A percentile compares a stretch with the other conserved stretches of the same genome.
Conservation (phyloP, 805 yeast genomes). For the Suhomyces xylopsoci region DNA sequence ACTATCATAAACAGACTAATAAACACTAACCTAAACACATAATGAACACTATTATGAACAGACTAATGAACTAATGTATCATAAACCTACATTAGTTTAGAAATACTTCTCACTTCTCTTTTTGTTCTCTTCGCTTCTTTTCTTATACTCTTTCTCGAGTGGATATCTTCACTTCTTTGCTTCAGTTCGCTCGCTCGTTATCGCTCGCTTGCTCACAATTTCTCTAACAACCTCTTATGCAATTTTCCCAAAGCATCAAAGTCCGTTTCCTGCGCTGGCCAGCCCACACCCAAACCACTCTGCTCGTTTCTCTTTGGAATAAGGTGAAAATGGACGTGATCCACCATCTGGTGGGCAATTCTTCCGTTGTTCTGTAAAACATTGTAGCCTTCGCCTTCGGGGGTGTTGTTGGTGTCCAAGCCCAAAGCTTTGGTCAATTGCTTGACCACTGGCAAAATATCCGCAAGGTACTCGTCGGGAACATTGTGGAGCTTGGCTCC, state of each 20-base stretch:
- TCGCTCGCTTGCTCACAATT: constrained; percentile 5
- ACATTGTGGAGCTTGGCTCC: constrained; percentile 90
- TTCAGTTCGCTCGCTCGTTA: too few species aligned
- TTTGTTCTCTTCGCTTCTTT: too few species aligned
- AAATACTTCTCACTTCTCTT: too few species aligned
- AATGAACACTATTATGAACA: too few species aligned
- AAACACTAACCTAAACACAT: too few species aligned
- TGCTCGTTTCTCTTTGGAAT: constrained; percentile 78
- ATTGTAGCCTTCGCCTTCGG: constrained; percentile 75
- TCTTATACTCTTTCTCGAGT: too few species aligned
- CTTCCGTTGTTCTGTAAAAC: constrained; percentile 89
- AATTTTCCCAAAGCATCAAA: constrained; percentile 65
- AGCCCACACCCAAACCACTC: constrained; percentile 82
- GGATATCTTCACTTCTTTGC: too few species aligned
- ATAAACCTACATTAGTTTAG: too few species aligned
- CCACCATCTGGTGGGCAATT: constrained; percentile 93
- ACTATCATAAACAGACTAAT: too few species aligned
- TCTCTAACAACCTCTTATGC: constrained; percentile 53
- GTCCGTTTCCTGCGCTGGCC: constrained; percentile 89
- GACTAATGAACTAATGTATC: too few species aligned
- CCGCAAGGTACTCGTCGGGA: constrained; percentile 88
- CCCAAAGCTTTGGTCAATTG: constrained; percentile 73
- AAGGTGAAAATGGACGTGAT: constrained; percentile 94
- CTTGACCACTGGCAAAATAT: constrained; percentile 84
- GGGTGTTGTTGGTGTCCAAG: constrained; percentile 58